A percentile compares a stretch with the other conserved stretches of the same genome.
Evolutionary conservation across 306 rosid species (phyloP).

Genomic region (Pyrus communis): DNA sequence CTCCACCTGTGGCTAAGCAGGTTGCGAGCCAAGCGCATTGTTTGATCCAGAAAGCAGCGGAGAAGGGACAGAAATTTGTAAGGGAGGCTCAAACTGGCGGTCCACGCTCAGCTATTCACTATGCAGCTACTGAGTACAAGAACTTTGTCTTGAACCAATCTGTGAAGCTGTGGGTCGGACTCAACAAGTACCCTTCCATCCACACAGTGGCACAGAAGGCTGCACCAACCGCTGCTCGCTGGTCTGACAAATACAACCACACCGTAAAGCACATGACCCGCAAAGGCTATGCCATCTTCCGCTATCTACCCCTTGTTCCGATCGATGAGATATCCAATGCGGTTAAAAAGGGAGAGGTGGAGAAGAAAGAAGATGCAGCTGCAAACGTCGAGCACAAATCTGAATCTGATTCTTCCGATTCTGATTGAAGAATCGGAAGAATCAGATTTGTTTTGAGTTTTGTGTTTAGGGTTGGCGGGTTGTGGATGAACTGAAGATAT

Average conservation of each 20-base stretch:
- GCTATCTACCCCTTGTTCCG: conserved; percentile 67
- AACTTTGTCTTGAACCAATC: conserved; percentile 32
- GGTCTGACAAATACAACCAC: conserved; percentile 54
- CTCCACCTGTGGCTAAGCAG: conserved; percentile 56
- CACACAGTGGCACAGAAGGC: conserved; percentile 48
- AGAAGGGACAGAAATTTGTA: conserved; percentile 32
- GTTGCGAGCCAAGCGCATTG: conserved; percentile 20
- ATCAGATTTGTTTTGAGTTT: background rate
- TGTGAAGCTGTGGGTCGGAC: conserved; percentile 43
- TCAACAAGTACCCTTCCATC: conserved; percentile 38
- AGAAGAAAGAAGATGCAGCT: conserved; percentile 15
- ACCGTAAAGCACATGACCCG: conserved; percentile 30
- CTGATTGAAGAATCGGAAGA: conserved; percentile 8
- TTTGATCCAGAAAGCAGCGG: conserved; percentile 26
- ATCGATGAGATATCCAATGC: conserved; percentile 44
- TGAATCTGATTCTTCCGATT: conserved; percentile 17
- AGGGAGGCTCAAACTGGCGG: conserved; percentile 48
- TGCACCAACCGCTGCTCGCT: conserved; percentile 38
- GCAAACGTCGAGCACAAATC: conserved; percentile 9
- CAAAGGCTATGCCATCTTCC: conserved; percentile 45
- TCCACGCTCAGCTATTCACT: conserved; percentile 44
- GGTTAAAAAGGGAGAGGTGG: conserved; percentile 29
- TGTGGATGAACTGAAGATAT: background rate
- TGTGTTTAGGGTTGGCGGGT: background rate
- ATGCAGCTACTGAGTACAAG: conserved; percentile 51